phyloP scores from a whole-genome alignment of 2,329 filamentous ascomycete species.

The Epichloe glyceriae region DNA sequence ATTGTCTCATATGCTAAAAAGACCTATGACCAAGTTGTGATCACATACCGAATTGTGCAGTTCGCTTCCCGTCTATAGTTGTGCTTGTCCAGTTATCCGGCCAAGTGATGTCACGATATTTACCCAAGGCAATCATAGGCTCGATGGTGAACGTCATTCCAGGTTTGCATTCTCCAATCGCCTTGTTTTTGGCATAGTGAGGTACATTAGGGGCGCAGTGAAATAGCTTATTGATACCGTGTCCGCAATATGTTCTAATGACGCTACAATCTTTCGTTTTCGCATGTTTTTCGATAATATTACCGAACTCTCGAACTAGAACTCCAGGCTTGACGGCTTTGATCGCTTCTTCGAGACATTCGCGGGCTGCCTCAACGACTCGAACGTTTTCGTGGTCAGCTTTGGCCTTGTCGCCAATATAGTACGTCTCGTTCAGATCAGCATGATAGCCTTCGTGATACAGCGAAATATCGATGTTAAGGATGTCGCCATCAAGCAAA shows the following conservation, averaged over 20 bases:
- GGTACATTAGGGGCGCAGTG: conserved; percentile 89
- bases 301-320: conserved; percentile 84
- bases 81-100: conserved; percentile 98
- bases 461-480: conserved; percentile 92
- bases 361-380: conserved; percentile 79
- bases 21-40: background rate
- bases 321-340: conserved; percentile 86
- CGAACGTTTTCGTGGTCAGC: conserved; percentile 77
- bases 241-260: conserved; percentile 90
- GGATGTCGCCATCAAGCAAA: conserved; percentile 82
- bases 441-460: conserved; percentile 94
- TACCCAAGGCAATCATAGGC: conserved; percentile 92
- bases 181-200: conserved; percentile 98
- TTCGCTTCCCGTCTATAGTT: conserved; percentile 76
- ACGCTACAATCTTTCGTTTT: conserved; percentile 78
- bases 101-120: conserved; percentile 89
- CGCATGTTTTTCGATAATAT: conserved; percentile 89
- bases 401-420: conserved; percentile 78
- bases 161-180: conserved; percentile 81
- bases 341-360: conserved; percentile 85
- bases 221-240: conserved; percentile 89
- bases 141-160: conserved; percentile 99
- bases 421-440: conserved; percentile 97
- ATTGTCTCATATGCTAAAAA: background rate
- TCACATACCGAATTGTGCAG: conserved; percentile 76